phyloP scores from a whole-genome alignment of 495 filamentous ascomycete species.

The Filosporella fistucella region DNA sequence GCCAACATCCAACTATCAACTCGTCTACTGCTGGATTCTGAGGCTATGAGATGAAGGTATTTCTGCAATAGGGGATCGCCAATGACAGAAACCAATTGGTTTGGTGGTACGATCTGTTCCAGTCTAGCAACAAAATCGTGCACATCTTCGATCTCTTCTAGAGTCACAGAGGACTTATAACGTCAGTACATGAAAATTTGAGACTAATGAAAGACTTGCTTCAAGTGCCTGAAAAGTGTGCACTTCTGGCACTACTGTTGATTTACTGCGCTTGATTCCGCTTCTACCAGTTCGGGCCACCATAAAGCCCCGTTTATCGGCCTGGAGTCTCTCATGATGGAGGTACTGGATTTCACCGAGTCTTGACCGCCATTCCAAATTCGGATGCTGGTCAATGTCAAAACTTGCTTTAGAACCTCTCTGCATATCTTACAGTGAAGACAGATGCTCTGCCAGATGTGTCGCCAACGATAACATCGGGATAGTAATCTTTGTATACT shows the following conservation, averaged over 20 bases:
- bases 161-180: conserved; percentile 39
- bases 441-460: conserved; percentile 47
- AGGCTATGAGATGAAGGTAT: conserved; percentile 59
- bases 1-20: conserved; percentile 63
- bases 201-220: conserved; percentile 36
- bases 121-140: conserved; percentile 69
- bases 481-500: conserved; percentile 86
- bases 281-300: conserved; percentile 43
- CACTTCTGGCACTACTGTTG: conserved; percentile 57
- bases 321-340: conserved; percentile 38
- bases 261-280: conserved; percentile 35
- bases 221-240: conserved; percentile 70
- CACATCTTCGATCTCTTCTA: conserved; percentile 75
- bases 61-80: conserved; percentile 77
- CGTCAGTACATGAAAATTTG: conserved; percentile 11
- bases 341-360: conserved; percentile 62
- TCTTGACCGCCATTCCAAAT: conserved; percentile 70
- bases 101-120: conserved; percentile 76
- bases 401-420: background rate
- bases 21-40: conserved; percentile 48
- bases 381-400: conserved; percentile 52
- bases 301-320: conserved; percentile 42
- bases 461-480: conserved; percentile 78
- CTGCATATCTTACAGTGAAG: conserved; percentile 41
- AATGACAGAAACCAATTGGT: conserved; percentile 73